Conservation (phyloP, 805 yeast species). For the Naumovozyma castellii region DNA sequence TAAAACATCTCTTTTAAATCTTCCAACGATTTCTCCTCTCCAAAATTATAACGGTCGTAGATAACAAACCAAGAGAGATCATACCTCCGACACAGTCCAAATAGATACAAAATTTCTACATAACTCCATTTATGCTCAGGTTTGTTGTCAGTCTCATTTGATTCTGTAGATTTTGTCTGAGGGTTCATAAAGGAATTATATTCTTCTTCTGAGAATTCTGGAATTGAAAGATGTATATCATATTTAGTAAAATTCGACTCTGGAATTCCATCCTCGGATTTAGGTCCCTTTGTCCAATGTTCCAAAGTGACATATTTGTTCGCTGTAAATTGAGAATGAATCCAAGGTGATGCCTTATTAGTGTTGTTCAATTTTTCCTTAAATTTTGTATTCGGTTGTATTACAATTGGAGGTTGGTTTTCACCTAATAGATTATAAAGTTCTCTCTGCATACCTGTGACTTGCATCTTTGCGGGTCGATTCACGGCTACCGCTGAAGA, state of each 20-base stretch:
- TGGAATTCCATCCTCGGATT: constrained; percentile 26
- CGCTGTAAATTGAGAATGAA: constrained; percentile 50
- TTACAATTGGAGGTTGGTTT: constrained; percentile 76
- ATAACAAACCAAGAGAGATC: constrained; percentile 54
- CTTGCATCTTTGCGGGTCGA: constrained; percentile 19
- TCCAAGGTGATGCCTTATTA: constrained; percentile 76
- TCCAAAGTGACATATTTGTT: constrained; percentile 46
- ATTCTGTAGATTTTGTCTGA: background rate
- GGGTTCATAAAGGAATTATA: constrained; percentile 44
- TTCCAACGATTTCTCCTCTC: constrained; percentile 47
- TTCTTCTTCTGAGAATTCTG: constrained; percentile 54
- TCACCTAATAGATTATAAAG: constrained; percentile 82
- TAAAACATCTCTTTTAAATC: constrained; percentile 81
- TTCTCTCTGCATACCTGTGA: constrained; percentile 80
- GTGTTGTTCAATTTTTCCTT: constrained; percentile 52
- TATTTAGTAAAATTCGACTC: constrained; percentile 62
- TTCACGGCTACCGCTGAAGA: constrained; percentile 4
- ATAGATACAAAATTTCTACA: constrained; percentile 71
- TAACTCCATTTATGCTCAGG: constrained; percentile 44
- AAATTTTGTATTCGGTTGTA: constrained; percentile 40
- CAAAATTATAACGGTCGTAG: constrained; percentile 43
- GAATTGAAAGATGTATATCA: constrained; percentile 60
- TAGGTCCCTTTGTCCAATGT: constrained; percentile 85
- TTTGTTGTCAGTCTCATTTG: constrained; percentile 1
- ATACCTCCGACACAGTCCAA: constrained; percentile 52